Base-by-base conservation (phyloP, 805 yeast genomes). In the Candida adriatica region DNA sequence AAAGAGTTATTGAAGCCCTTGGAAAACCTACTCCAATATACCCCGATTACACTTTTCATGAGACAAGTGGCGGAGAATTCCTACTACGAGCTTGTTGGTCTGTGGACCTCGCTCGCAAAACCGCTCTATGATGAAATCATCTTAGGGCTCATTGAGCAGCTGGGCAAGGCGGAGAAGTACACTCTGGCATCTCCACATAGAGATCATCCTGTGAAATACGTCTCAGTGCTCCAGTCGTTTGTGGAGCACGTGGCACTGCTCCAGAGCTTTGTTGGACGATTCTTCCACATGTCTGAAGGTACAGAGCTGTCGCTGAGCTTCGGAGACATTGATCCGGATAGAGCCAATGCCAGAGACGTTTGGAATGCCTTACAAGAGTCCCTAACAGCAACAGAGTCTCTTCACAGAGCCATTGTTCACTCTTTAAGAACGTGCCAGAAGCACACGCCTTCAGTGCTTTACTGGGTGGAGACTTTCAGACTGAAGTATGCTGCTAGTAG, bases 11-110 rank as follows among this genome's bases (percentile, higher is more conserved):
- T 33, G 16, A 26, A 26, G 6, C 18, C 39, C 10, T 44, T 70
- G 19, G 49, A 68, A 0, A 52, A 56, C n/a, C 35, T 72, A 17
- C 29, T 73, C 33, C 61, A 67, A 1, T 65, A 65, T 29, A 55
- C 72, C 10, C 75, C 78, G 0, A 46, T 75, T 16, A 54, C 71
- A 2, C 56, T 75, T 2, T 79, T 79, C 46, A 65, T 79, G 15
- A 81, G 77, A 40, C 74, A 73, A 30, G 59, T 73, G 4, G 72
- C 81, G 3, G 54, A 58, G 0, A 55, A 54, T 3, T 66, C 70
- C 5, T 82, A 68, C 51, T 37, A 52, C 23, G 55, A 56, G 1
- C 51, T 78, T 13, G 38, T 73, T 17, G 55, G 49, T 5, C 36
- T 41, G n/a, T 73, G 73, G 60, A 64, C 62, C 39, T 36, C 45